Base-by-base conservation (phyloP, 352 stramenopile species). In the Peronosclerospora sorghi region DNA sequence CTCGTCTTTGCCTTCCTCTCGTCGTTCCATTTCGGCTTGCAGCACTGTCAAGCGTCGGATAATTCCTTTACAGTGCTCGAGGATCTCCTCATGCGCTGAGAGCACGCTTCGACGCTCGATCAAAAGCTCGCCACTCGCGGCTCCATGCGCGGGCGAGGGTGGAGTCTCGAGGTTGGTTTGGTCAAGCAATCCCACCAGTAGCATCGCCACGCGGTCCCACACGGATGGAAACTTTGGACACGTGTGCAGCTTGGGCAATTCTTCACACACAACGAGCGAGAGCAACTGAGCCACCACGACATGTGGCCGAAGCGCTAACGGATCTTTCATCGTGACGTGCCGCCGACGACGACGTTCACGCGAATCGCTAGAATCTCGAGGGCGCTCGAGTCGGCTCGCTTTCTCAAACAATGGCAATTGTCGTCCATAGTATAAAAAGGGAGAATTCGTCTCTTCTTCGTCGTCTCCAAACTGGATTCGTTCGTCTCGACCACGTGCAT, bases 1-100 rank as follows among this genome's bases (percentile, higher is more conserved):
- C 41, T 36, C n/a, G 14, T 8, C 4, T 48, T 44, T 13, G 14
- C 29, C 27, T 39, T 28, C 47, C 41, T 36, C 35, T 15, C 27
- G 5, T 38, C 23, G 34, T 59, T 35, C 4, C 24, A 32, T 32
- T 21, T 42, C 40, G 8, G 58, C 48, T 18, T 77, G 57, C 10
- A 83, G 39, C 5, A 65, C 50, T 2, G 59, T 47, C 8, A 87
- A 58, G 6, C 72, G 74, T 15, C 72, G 61, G 7, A 78, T 56
- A 35, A 87, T 68, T 6, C 68, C 70, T 41, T 73, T 73, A 19
- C 67, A 65, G 30, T 87, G 72, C 42, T 83, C 72, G 1, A 85
- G 52, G 40, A 87, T 85, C 41, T 87, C 75, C 32, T 87, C 75
- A 27, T 87, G 75, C 0, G 66, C 65, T 12, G 65, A 77, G 23